Evolutionary conservation across 2,329 filamentous ascomycete genomes (phyloP), one percentile per base, ranked within the genome.

Genomic region (Trichoderma breve): DNA sequence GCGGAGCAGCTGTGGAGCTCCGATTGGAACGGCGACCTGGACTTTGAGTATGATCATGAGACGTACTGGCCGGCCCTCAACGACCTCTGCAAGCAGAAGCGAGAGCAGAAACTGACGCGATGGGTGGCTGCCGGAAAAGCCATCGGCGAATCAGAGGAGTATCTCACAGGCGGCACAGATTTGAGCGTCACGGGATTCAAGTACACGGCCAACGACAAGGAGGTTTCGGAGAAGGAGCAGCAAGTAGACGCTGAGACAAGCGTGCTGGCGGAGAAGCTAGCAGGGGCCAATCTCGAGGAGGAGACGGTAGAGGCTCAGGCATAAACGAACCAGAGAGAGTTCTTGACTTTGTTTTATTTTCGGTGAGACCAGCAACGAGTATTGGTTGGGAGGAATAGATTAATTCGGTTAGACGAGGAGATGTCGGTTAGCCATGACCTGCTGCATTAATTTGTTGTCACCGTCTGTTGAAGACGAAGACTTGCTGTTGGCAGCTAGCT

Each of bases 11-110:
- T 99, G 68, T 92, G 94, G 91, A 91, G 90, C 77, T 86, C 90
- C 71, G 90, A 92, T 77, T 86, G 85, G 76, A 90, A 91, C 62
- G 95, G 96, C 72, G 88, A 93, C 64, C 88, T 97, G 73, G 88
- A 95, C 73, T 98, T 99, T 80, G 91, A 94, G 77, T 99, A 99
- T 81, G 93, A 97, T 78, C 96, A 99, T 83, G 83, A 86, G 1
- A 82, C 86, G 18, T 99, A 98, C 86, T 99, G 96, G 96, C 93
- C 95, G 0, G 92, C 93, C 1, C 86, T 99, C 73, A 89, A 90
- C 77, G 87, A 89, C 77, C 82, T 97, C 77, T 92, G 91, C 74
- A 86, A 88, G 21, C 86, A 91, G 80, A 89, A 88, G 75, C 88
- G 89, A 63, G 87, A 87, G 30, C 88, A 88, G 74, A 89, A 89